A percentile compares a stretch with the other conserved stretches of the same genome.
phyloP scores from a whole-genome alignment of 2,329 filamentous ascomycete genomes.

The Cercospora zeina region DNA sequence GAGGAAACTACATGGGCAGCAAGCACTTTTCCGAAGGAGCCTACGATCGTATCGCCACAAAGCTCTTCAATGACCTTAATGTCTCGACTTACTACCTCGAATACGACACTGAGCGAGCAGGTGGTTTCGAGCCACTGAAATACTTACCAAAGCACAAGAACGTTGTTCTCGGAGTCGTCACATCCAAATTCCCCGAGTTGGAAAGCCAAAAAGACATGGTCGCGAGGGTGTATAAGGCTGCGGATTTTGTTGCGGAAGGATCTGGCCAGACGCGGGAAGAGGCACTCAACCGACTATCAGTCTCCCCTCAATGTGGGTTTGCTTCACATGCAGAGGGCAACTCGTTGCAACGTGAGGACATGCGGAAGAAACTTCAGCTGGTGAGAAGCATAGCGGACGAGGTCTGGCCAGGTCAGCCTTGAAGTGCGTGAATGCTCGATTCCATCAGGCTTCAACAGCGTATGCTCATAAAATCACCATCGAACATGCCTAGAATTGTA shows the following conservation, averaged over 20 bases:
- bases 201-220: constrained; percentile 52
- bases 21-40: constrained; percentile 51
- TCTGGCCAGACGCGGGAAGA: constrained; percentile 61
- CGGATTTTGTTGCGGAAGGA: constrained; percentile 69
- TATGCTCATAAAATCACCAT: too few relatives aligned
- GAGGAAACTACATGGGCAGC: constrained; percentile 51
- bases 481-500: background rate
- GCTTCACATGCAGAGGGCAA: constrained; percentile 75
- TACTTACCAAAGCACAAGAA: constrained; percentile 51
- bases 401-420: constrained; percentile 64
- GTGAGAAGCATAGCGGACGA: constrained; percentile 71
- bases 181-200: constrained; percentile 50
- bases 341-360: constrained; percentile 57
- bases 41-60: constrained; percentile 49
- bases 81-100: constrained; percentile 43
- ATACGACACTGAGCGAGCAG: constrained; percentile 52
- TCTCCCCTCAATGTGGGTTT: constrained; percentile 62
- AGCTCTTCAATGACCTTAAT: constrained; percentile 40
- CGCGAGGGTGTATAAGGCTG: constrained; percentile 51
- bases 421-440: constrained; percentile 9
- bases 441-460: constrained; percentile 18
- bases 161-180: constrained; percentile 51
- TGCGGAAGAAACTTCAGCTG: constrained; percentile 71
- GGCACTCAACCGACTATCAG: constrained; percentile 65
- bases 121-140: constrained; percentile 51